Conservation (phyloP, 306 rosid species). For the Lagenaria siceraria region DNA sequence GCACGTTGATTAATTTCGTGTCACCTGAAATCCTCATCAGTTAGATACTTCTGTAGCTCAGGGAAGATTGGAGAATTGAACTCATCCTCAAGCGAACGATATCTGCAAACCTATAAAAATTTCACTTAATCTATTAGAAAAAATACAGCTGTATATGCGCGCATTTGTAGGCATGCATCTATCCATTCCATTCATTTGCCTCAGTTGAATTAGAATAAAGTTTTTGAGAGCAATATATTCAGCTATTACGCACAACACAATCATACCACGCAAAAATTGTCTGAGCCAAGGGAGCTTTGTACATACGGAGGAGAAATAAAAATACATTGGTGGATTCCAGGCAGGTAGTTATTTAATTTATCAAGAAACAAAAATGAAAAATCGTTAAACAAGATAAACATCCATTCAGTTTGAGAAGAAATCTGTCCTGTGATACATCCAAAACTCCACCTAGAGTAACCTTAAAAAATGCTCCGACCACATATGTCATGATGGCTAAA, state of each 20-base stretch:
- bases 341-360: not conserved
- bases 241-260: not conserved
- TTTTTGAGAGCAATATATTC: not conserved
- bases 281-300: not conserved
- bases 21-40: constrained; percentile 93
- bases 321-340: not conserved
- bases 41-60: constrained; percentile 72
- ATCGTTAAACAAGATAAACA: not conserved
- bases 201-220: not conserved
- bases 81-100: constrained; percentile 65
- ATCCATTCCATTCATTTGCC: not conserved
- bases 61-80: constrained; percentile 59
- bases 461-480: not conserved
- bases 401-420: not conserved
- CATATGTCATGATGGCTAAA: not conserved
- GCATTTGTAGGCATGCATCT: not conserved
- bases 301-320: not conserved
- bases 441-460: not conserved
- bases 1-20: not conserved
- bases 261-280: not conserved
- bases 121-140: not conserved
- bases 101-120: constrained; percentile 77
- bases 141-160: not conserved
- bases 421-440: not conserved
- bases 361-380: not conserved